Percentiles rank a stretch among this genome's conserved stretches.
Evolutionary conservation across 306 rosid genomes (phyloP).

Genomic region (Crotalaria pallida): DNA sequence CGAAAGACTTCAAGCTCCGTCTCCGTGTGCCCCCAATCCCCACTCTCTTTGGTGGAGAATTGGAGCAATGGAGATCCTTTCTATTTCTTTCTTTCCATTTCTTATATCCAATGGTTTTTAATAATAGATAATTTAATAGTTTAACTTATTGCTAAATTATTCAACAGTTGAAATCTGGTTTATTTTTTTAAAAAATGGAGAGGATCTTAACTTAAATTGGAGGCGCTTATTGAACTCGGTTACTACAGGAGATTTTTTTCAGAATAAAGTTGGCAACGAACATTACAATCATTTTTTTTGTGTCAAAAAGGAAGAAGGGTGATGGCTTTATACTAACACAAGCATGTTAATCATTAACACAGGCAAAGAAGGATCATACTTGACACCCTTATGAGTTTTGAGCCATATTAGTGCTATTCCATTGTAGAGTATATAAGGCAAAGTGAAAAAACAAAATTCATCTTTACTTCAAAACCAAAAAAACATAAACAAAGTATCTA

Average conservation of each 20-base stretch:
- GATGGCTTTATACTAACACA: conserved; percentile 2
- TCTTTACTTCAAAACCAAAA: background rate
- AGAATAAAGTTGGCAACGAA: background rate
- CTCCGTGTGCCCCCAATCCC: background rate
- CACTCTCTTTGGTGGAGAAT: background rate
- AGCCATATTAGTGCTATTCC: background rate
- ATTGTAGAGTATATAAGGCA: background rate
- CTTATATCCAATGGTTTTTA: too few species aligned
- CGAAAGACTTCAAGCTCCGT: too few species aligned
- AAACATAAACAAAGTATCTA: background rate
- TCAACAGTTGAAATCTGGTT: too few species aligned
- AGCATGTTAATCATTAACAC: background rate
- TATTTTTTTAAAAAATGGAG: too few species aligned
- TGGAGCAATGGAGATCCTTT: too few species aligned
- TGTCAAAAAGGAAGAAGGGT: background rate
- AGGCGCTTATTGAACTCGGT: too few species aligned
- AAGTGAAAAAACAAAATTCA: background rate
- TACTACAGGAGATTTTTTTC: background rate
- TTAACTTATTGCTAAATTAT: too few species aligned
- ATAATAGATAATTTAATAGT: too few species aligned
- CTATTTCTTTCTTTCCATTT: too few species aligned
- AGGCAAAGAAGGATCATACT: background rate
- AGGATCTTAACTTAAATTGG: too few species aligned
- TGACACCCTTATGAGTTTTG: background rate
- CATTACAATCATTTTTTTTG: background rate